A percentile compares a stretch with the other conserved stretches of the same genome.
Conservation (phyloP, 1,139 yeast genomes). For the Debaryomycetaceae sp. region DNA sequence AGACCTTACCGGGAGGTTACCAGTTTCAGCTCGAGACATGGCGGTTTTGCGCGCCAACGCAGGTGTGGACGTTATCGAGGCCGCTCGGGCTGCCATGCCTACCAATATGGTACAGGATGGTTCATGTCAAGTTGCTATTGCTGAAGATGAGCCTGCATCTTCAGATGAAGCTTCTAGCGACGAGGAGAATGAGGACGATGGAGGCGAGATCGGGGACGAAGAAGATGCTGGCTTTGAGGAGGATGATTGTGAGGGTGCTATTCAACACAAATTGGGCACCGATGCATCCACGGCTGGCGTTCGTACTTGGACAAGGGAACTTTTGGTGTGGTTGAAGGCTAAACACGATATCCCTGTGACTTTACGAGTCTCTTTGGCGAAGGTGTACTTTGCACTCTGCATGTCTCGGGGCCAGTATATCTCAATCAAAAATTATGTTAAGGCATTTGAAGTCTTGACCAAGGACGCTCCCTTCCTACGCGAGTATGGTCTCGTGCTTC, state of each 20-base stretch:
- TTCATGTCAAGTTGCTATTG: conserved; percentile 5
- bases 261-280: conserved; percentile 49
- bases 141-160: conserved; percentile 13
- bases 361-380: conserved; percentile 50
- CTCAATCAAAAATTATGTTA: conserved; percentile 52
- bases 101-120: not conserved
- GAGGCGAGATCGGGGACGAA: conserved; percentile 9
- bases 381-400: conserved; percentile 64
- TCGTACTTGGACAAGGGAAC: conserved; percentile 82
- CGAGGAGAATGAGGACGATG: conserved; percentile 26
- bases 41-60: conserved; percentile 22
- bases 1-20: conserved; percentile 65
- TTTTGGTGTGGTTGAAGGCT: conserved; percentile 69
- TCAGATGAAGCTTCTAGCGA: conserved; percentile 25
- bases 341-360: conserved; percentile 72
- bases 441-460: conserved; percentile 49
- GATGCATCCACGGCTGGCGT: conserved; percentile 66
- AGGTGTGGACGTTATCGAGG: conserved; percentile 34
- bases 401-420: conserved; percentile 67
- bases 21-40: conserved; percentile 56
- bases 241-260: conserved; percentile 26
- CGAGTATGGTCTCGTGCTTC: conserved; percentile 29
- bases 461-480: conserved; percentile 33
- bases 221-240: conserved; percentile 26
- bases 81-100: conserved; percentile 28